phyloP scores from a whole-genome alignment of 75 land plant genomes.

The Sequoia sempervirens region DNA sequence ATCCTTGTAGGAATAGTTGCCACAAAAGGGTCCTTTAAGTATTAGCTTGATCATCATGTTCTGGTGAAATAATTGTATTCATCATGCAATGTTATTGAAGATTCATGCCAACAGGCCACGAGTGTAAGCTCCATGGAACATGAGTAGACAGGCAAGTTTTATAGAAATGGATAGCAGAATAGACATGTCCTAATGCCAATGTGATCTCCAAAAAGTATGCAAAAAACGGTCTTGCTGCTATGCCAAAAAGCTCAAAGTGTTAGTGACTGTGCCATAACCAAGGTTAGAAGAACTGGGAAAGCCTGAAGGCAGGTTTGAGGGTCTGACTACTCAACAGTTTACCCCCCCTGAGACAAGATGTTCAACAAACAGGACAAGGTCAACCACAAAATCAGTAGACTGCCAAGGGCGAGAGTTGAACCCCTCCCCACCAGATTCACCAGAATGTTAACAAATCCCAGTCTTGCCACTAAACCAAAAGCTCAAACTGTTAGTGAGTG shows the following conservation, averaged over 20 bases:
- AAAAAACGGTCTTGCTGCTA: neutral
- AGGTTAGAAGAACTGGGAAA: no score
- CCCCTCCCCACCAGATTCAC: neutral
- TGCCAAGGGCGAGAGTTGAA: neutral
- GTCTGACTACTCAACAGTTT: neutral
- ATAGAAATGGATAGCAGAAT: neutral
- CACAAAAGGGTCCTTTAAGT: neutral
- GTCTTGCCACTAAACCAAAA: no score
- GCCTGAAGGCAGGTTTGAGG: neutral
- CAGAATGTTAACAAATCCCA: neutral
- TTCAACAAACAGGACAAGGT: neutral
- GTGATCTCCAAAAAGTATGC: neutral
- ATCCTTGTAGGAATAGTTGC: neutral
- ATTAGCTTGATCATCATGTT: neutral
- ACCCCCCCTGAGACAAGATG: neutral
- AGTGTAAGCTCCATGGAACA: neutral
- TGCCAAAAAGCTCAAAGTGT: no score
- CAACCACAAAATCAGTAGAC: neutral
- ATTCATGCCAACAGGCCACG: neutral
- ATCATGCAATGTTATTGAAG: neutral
- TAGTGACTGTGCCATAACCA: no score
- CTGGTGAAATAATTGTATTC: neutral
- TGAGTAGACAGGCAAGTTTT: neutral
- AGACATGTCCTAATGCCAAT: neutral
- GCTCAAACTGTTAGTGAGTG: no score